phyloP scores from a whole-genome alignment of 371 early-diverging fungal species.

The Mucor lusitanicus region DNA sequence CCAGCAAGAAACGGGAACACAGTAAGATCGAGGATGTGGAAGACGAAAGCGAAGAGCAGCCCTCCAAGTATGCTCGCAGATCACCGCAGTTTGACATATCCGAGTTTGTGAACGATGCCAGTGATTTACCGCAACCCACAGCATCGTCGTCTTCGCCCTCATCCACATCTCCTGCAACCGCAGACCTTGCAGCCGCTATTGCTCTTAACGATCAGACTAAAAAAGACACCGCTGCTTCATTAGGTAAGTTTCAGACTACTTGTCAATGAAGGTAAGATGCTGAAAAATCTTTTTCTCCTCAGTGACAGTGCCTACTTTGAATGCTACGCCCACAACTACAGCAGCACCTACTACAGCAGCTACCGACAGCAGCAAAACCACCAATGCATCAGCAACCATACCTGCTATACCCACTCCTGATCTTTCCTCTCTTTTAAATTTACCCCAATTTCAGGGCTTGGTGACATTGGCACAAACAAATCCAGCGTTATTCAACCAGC shows the following conservation, averaged over 20 bases:
- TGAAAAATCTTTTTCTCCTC: neutral
- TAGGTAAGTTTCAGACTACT: constrained; percentile 12
- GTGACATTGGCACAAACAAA: constrained; percentile 32
- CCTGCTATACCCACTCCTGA: constrained; percentile 5
- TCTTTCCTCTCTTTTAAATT: constrained; percentile 26
- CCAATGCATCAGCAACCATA: neutral
- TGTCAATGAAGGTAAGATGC: neutral
- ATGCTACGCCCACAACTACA: neutral
- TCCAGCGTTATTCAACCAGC: constrained; percentile 34
- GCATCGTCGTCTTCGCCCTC: constrained; percentile 9
- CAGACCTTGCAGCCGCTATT: constrained; percentile 44
- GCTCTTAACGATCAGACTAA: constrained; percentile 49
- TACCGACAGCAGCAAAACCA: neutral
- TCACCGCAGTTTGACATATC: constrained; percentile 24
- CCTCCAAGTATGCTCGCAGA: constrained; percentile 14
- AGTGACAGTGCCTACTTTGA: neutral
- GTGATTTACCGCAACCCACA: neutral
- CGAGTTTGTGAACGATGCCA: constrained; percentile 20
- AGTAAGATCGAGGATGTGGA: constrained; percentile 32
- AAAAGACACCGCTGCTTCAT: constrained; percentile 26
- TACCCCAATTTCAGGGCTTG: constrained; percentile 30
- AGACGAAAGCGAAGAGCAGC: constrained; percentile 24
- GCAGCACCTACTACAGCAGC: neutral
- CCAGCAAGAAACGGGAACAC: constrained; percentile 20
- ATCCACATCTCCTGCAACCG: constrained; percentile 24